Percentiles rank a stretch among this genome's conserved stretches.
These are phyloP conservation scores for Lentinula detonsa DNA, from an alignment of 768 basidiomycete species.

Conservation along the genomic window DNA sequence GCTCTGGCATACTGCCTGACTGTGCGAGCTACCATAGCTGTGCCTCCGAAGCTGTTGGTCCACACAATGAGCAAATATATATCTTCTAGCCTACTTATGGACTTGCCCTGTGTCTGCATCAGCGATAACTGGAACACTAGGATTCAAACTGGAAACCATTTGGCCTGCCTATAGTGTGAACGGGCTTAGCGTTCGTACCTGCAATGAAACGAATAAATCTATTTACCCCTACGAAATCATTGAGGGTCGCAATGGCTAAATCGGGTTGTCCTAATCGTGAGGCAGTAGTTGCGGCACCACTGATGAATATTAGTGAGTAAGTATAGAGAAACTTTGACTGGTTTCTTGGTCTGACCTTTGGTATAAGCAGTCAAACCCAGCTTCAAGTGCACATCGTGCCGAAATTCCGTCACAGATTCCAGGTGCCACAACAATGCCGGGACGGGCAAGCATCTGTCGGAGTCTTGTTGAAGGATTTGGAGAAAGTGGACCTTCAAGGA, in stretches of 20 bases:
- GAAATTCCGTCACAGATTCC: slow-evolving; percentile 79
- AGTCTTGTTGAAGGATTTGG: slow-evolving; percentile 65
- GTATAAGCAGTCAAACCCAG: slow-evolving; percentile 72
- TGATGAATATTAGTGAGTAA: slow-evolving; percentile 12
- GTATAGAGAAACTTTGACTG: neutral
- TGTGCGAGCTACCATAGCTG: slow-evolving; percentile 70
- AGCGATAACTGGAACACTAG: slow-evolving; percentile 65
- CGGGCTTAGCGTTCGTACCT: neutral
- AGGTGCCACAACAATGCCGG: slow-evolving; percentile 78
- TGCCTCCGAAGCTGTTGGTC: slow-evolving; percentile 52
- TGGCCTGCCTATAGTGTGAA: slow-evolving; percentile 41
- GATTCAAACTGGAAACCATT: slow-evolving; percentile 64
- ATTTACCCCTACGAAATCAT: slow-evolving; percentile 62
- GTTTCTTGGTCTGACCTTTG: slow-evolving; percentile 43
- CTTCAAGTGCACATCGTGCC: slow-evolving; percentile 73
- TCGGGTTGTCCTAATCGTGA: slow-evolving; percentile 77
- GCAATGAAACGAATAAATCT: neutral
- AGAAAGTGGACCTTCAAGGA: slow-evolving; percentile 62
- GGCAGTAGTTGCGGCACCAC: slow-evolving; percentile 76
- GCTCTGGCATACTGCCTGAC: slow-evolving; percentile 64
- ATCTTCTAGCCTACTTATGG: neutral
- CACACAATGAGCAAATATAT: neutral
- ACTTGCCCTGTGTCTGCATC: slow-evolving; percentile 74
- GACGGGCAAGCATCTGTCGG: slow-evolving; percentile 62
- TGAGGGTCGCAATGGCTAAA: slow-evolving; percentile 70